Conservation (phyloP, 225 moss, liverwort and hornwort genomes). For the Climacium dendroides region DNA sequence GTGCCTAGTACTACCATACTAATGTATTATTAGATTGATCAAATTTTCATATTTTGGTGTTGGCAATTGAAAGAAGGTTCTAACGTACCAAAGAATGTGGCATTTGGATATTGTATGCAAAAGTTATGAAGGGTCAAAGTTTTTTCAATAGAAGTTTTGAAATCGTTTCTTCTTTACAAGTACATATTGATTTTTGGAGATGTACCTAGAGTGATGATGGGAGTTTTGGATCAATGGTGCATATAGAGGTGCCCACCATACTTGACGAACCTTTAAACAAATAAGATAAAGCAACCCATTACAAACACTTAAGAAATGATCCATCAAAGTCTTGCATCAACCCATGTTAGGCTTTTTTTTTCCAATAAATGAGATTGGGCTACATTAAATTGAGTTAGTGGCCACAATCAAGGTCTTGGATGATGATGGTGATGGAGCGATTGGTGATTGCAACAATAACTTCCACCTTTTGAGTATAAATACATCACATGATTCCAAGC, state of each 20-base stretch:
- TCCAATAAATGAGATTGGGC: background rate
- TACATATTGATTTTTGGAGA: background rate
- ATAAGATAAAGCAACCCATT: background rate
- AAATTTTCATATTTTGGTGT: background rate
- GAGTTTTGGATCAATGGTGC: fast-evolving
- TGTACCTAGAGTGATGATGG: fast-evolving
- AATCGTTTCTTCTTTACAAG: background rate
- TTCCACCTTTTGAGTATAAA: background rate
- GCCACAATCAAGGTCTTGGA: background rate
- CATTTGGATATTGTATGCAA: background rate
- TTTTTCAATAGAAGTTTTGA: background rate
- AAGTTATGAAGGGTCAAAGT: background rate
- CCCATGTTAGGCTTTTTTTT: background rate
- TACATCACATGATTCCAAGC: fast-evolving
- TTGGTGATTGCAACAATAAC: background rate
- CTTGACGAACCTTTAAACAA: fast-evolving
- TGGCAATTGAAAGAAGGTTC: fast-evolving
- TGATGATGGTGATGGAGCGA: fast-evolving
- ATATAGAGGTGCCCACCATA: background rate
- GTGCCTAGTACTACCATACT: background rate
- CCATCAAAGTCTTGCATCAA: background rate
- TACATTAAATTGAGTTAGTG: background rate
- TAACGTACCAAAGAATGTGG: fast-evolving
- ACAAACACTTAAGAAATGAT: fast-evolving
- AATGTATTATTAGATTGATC: background rate